Conservation (phyloP, 1,284 basidiomycete species). For the Erythrobasidium hasegawianum region DNA sequence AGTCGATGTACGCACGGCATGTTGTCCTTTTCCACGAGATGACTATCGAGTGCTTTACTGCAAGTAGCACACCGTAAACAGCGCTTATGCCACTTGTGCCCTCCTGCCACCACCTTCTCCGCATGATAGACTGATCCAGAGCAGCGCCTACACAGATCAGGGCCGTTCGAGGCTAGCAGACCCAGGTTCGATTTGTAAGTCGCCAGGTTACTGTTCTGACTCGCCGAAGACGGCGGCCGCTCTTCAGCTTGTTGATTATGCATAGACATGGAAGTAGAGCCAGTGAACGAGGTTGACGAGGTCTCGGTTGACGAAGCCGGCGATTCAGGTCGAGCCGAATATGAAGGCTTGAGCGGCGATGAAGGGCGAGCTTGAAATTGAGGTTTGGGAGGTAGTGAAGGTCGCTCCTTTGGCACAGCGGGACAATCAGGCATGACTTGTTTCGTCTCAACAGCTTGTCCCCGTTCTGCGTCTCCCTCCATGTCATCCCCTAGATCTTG, state of each 20-base stretch:
- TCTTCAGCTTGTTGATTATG: not conserved
- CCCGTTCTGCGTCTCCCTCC: not conserved
- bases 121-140: slow-evolving; percentile 30
- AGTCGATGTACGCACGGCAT: slow-evolving; percentile 18
- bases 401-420: not conserved
- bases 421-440: not conserved
- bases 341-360: slow-evolving; percentile 19
- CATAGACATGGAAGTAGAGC: not conserved
- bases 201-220: not conserved
- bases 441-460: slow-evolving; percentile 13
- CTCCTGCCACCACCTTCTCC: slow-evolving; percentile 34
- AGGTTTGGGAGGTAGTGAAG: slow-evolving; percentile 5
- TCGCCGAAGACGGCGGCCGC: not conserved
- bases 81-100: slow-evolving; percentile 37
- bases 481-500: slow-evolving; percentile 22
- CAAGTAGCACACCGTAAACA: slow-evolving; percentile 36
- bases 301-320: slow-evolving; percentile 22
- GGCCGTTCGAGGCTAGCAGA: slow-evolving; percentile 9
- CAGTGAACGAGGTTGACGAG: not conserved
- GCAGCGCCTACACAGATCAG: slow-evolving; percentile 34
- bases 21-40: slow-evolving; percentile 32
- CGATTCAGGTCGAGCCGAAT: not conserved
- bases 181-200: slow-evolving; percentile 26
- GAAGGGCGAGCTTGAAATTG: not conserved
- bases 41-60: slow-evolving; percentile 32